Evolutionary conservation across 768 basidiomycete genomes (phyloP).

Genomic region (Tricholoma terreum): DNA sequence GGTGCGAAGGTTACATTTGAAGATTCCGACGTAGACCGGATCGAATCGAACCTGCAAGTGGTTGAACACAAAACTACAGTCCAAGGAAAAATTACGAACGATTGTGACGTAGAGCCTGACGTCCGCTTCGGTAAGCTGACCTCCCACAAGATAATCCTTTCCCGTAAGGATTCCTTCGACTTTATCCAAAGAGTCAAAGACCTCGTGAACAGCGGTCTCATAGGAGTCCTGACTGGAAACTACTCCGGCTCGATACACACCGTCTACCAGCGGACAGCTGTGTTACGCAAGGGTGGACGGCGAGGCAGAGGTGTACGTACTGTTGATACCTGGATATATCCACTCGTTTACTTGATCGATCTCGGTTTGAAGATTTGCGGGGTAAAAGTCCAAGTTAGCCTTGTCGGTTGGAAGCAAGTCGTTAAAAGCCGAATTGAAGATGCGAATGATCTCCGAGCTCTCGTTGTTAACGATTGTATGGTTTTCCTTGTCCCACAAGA

Average conservation of each 20-base stretch:
- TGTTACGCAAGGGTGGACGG: not conserved
- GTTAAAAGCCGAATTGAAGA: conserved; percentile 86
- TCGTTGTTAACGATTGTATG: conserved; percentile 94
- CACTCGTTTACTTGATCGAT: conserved; percentile 85
- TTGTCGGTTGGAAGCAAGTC: conserved; percentile 62
- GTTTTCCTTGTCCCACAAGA: conserved; percentile 88
- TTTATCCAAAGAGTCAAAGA: conserved; percentile 78
- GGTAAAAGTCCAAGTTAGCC: conserved; percentile 72
- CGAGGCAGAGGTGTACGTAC: conserved; percentile 37
- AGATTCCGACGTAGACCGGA: conserved; percentile 83
- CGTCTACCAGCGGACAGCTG: conserved; percentile 41
- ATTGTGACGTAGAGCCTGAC: conserved; percentile 87
- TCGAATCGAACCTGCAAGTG: conserved; percentile 75
- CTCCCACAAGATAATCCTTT: conserved; percentile 80
- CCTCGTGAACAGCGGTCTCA: conserved; percentile 61
- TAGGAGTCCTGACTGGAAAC: conserved; percentile 79
- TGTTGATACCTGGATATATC: conserved; percentile 82
- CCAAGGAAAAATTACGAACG: conserved; percentile 38
- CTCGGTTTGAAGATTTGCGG: conserved; percentile 60
- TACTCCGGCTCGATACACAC: conserved; percentile 88
- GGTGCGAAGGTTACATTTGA: conserved; percentile 87
- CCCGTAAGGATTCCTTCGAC: conserved; percentile 76
- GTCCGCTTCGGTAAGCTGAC: conserved; percentile 77
- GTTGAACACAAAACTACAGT: too few species aligned
- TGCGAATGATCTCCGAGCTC: conserved; percentile 90